These are phyloP conservation scores for Apiospora pterosperma DNA, from an alignment of 2,329 filamentous ascomycete species.

Conservation along the genomic window DNA sequence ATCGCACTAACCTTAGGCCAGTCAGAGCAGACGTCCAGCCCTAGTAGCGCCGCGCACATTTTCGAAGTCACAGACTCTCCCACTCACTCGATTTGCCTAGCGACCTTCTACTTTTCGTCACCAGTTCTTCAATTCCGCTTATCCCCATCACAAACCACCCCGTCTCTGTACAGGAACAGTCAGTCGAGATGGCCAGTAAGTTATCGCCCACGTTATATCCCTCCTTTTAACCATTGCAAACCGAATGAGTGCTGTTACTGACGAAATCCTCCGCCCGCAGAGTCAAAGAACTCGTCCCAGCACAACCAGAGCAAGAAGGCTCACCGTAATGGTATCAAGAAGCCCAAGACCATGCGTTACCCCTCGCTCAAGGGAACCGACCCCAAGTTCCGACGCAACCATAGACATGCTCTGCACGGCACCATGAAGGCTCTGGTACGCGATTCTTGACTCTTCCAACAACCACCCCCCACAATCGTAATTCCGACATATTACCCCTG, in stretches of 20 bases:
- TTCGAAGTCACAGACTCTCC: not conserved
- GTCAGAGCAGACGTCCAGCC: not conserved
- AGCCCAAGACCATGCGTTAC: constrained; percentile 99
- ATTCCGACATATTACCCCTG: constrained; percentile 18
- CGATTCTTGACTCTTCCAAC: not conserved
- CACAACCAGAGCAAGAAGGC: constrained; percentile 98
- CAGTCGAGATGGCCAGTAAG: constrained; percentile 66
- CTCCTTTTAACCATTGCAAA: not conserved
- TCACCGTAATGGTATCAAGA: constrained; percentile 99
- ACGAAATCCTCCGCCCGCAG: constrained; percentile 43
- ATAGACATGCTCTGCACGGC: constrained; percentile 98
- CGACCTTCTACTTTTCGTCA: constrained; percentile 1
- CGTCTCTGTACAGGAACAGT: constrained; percentile 10
- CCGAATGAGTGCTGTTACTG: constrained; percentile 23
- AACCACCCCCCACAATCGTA: not conserved
- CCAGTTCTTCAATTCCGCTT: constrained; percentile 1
- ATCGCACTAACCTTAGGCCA: constrained; percentile 1
- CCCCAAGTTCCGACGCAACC: constrained; percentile 99
- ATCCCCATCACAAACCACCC: constrained; percentile 5
- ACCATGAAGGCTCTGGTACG: constrained; percentile 96
- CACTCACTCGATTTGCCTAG: constrained; percentile 1
- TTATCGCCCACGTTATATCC: not conserved
- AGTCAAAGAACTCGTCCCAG: constrained; percentile 99
- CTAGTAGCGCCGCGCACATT: constrained; percentile 1
- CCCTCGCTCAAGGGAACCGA: constrained; percentile 98